Conservation (phyloP, 208 protist genomes). For the Lotmaria passim region DNA sequence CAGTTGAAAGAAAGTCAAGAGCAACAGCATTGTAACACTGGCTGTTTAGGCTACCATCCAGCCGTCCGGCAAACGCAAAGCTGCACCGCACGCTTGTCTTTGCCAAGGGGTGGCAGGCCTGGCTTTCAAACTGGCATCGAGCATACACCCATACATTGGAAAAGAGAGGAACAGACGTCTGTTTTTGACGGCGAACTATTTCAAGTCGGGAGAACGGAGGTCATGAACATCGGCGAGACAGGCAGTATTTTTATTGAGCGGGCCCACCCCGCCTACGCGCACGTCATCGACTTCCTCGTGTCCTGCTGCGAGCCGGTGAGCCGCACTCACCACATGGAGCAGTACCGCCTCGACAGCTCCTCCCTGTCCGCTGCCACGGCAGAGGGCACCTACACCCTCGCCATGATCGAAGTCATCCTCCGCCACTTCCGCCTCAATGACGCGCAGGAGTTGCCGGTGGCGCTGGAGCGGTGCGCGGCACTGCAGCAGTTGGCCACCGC, state of each 20-base stretch:
- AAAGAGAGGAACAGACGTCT: no score
- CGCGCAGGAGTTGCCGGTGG: slow-evolving; percentile 56
- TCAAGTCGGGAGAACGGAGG: no score
- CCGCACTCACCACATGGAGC: slow-evolving; percentile 77
- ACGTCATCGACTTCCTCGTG: slow-evolving; percentile 84
- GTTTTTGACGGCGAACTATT: no score
- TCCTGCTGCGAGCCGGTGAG: slow-evolving; percentile 91
- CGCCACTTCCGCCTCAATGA: slow-evolving; percentile 75
- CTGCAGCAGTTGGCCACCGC: slow-evolving; percentile 43
- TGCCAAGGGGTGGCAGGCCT: no score
- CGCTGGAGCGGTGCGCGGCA: slow-evolving; percentile 49
- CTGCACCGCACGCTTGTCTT: no score
- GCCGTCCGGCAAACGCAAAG: no score
- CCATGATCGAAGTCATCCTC: slow-evolving; percentile 84
- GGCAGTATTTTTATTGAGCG: slow-evolving; percentile 80
- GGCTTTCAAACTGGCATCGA: no score
- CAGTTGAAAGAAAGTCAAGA: no score
- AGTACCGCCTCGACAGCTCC: slow-evolving; percentile 79
- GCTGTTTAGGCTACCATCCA: no score
- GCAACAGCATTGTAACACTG: no score
- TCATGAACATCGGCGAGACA: slow-evolving; percentile 68
- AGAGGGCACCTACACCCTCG: slow-evolving; percentile 85
- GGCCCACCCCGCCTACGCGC: slow-evolving; percentile 73
- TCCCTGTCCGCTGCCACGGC: slow-evolving; percentile 85
- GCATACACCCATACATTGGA: no score